Conservation (phyloP, 1,139 yeast species). For the Candida sanyaensis region DNA sequence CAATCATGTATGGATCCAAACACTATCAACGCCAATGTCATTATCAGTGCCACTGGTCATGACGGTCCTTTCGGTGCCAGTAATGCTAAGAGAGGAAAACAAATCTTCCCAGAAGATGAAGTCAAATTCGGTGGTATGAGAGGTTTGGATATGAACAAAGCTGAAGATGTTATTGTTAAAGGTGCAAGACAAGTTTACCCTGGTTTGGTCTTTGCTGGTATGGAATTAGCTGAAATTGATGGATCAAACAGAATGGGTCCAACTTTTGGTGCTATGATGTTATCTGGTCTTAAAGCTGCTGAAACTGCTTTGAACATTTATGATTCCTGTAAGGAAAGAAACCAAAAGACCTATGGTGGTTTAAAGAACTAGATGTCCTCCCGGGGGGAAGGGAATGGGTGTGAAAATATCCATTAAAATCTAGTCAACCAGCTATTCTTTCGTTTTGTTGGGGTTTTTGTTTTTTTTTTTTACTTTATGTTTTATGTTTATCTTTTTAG, state of each 20-base stretch:
- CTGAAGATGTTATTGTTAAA: conserved; percentile 78
- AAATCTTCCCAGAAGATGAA: conserved; percentile 32
- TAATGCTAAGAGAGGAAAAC: conserved; percentile 48
- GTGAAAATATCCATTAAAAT: too few relatives aligned
- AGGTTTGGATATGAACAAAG: conserved; percentile 76
- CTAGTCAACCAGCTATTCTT: too few relatives aligned
- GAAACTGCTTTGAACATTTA: conserved; percentile 56
- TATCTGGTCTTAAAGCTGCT: conserved; percentile 77
- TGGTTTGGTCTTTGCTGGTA: conserved; percentile 75
- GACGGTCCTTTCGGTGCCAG: conserved; percentile 89
- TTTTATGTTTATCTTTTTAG: too few relatives aligned
- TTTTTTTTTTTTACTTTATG: too few relatives aligned
- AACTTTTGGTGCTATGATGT: conserved; percentile 81
- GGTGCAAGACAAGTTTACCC: conserved; percentile 70
- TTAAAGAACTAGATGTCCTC: not conserved
- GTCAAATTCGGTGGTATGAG: conserved; percentile 70
- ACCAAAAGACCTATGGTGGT: conserved; percentile 20
- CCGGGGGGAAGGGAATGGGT: not conserved
- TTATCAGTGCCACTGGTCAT: conserved; percentile 76
- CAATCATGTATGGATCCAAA: conserved; percentile 87
- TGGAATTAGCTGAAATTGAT: conserved; percentile 79
- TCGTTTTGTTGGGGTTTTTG: too few relatives aligned
- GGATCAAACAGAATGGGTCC: conserved; percentile 86
- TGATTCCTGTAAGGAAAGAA: conserved; percentile 50
- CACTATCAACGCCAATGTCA: conserved; percentile 72